Evolutionary conservation across 176 grass and related monocot genomes (phyloP), one percentile per base, ranked within the genome.

Genomic region (Themeda triandra): DNA sequence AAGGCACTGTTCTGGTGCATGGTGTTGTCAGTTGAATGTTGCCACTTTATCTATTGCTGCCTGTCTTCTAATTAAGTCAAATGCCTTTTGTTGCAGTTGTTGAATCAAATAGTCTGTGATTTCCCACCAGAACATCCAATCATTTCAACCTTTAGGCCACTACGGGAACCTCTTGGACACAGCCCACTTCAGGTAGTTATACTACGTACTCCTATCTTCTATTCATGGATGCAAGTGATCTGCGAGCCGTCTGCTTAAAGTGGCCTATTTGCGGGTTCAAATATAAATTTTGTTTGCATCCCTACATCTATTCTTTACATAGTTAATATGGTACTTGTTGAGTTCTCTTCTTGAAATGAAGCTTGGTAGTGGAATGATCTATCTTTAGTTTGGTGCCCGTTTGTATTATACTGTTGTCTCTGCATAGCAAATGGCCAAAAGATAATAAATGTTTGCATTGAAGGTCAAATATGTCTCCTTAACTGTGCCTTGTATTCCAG

Each of bases 71-170:
- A 91, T 25, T 15, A 19, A 45, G 17, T 86, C 28, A 25, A 11
- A 6, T 19, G 39, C 48, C 45, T 84, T 82, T 56, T 82, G 6
- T 42, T 89, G 88, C 97, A 99, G 97, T 81, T 99, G 78, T 53
- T 99, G 67, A 99, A 99, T 91, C 97, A 91, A 87, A 99, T 99
- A 89, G 97, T 99, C 72, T 87, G 89, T 67, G 97, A 99, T 86
- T 84, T 96, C 28, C 94, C 97, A 66, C 86, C 88, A 41, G 91
- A 96, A 78, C 89, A 96, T 78, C 90, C 97, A 79, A 86, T 86
- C 73, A 89, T 99, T 70, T 92, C 93, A 10, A 92, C 88, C 76
- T 90, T 88, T 75, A 91, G 97, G 90, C 97, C 97, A 28, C 81
- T 99, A 53, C 83, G 81, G 32, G 97, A 99, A 88, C 93, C 79